Conservation (phyloP, 805 yeast genomes). For the Lipomyces sp. region DNA sequence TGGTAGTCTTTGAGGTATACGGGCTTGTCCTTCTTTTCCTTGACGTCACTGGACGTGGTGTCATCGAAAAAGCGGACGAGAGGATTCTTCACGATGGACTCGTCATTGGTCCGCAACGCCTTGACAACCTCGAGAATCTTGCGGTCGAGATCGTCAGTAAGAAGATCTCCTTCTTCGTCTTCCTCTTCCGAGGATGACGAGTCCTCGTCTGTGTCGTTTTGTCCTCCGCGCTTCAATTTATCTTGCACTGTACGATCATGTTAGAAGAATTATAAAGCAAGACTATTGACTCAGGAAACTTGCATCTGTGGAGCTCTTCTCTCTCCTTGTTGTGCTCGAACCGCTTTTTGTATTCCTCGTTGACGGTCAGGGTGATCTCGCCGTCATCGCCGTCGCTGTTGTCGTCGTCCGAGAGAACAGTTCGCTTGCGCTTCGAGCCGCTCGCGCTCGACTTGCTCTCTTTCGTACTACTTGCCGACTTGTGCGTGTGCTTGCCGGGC, state of each 20-base stretch:
- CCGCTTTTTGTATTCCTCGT: constrained; percentile 34
- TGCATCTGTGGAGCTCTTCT: constrained; percentile 33
- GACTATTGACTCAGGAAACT: not conserved
- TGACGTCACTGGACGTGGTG: constrained; percentile 38
- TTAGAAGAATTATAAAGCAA: not conserved
- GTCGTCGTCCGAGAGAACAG: constrained; percentile 4
- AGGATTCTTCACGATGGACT: constrained; percentile 59
- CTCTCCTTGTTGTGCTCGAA: constrained; percentile 38
- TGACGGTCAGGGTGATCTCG: constrained; percentile 23
- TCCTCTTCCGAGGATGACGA: constrained; percentile 63
- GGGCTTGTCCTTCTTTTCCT: constrained; percentile 61
- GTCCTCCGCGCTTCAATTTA: constrained; percentile 35
- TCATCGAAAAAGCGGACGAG: constrained; percentile 70
- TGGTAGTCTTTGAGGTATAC: constrained; percentile 90
- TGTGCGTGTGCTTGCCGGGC: no score
- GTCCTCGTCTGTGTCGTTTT: constrained; percentile 36
- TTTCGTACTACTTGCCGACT: no score
- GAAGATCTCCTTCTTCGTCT: constrained; percentile 85
- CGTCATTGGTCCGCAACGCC: constrained; percentile 67
- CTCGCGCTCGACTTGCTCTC: no score
- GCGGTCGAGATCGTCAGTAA: constrained; percentile 79
- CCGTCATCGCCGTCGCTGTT: constrained; percentile 25
- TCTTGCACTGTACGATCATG: constrained; percentile 22
- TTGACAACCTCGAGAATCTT: constrained; percentile 70
- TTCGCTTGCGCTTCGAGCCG: constrained; percentile 3